Evolutionary conservation across 768 basidiomycete species (phyloP), one percentile per base, ranked within the genome.

Genomic region (Arthromyces matolae): DNA sequence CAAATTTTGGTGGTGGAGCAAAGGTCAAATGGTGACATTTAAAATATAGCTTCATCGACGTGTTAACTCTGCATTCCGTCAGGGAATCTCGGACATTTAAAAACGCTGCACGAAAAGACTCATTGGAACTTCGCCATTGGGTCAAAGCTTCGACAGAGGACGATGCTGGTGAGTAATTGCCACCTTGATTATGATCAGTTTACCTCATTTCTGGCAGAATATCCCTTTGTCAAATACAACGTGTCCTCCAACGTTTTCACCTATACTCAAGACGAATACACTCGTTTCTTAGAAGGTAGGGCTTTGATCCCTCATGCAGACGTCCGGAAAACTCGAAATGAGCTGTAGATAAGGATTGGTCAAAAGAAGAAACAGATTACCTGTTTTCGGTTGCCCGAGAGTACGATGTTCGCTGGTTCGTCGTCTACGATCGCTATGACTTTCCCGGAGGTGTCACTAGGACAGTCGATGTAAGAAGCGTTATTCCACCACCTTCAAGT

Each of bases 361-460:
- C 89, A 5, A 87, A 86, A 57, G 90, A 93, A 55, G 93, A 97
- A 66, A 97, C 96, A 0, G 88, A 92, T 61, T 92, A 97, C 61
- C 77, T 99, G 1, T 95, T 98, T 66, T 70, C 69, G 3, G 65
- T 95, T 8, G 83, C 87, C 8, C 75, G 78, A 41, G 83, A 89
- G 42, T 98, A 88, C 55, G 94, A 97, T 64, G 72, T 81, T 9
- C 79, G 95, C 35, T 98, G 94, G 80, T 86, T 89, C 61, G 77
- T 98, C 53, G 81, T 94, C 10, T 74, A 88, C 43, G 96, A 98
- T 65, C 83, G 96, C 22, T 98, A 95, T 64, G 83, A 89, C 4
- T 90, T 75, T 60, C 73, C 79, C 2, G 69, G 67, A n/a, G 79
- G 80, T 8, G 60, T 66, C 29, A 40, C 56, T 20, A 79, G 84